Conservation (phyloP, 768 basidiomycete species). For the Pholiota molesta region DNA sequence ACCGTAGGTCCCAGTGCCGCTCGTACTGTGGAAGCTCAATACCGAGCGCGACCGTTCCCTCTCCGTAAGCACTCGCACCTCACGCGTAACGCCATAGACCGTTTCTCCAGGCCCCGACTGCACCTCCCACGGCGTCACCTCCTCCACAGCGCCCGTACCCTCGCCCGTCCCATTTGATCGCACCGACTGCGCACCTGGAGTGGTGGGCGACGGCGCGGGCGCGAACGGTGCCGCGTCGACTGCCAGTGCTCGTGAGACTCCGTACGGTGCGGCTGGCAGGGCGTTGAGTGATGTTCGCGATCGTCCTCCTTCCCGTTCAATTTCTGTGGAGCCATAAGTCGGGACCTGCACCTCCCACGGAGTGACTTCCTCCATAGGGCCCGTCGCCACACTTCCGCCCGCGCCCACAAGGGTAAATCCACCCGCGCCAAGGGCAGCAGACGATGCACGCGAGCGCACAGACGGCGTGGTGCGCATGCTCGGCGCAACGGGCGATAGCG, state of each 20-base stretch:
- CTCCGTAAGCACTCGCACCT: background rate
- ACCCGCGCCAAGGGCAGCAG: background rate
- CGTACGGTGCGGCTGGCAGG: background rate
- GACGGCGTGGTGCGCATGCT: background rate
- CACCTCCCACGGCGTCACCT: constrained; percentile 22
- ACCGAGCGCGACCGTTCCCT: background rate
- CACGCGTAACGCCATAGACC: constrained; percentile 3
- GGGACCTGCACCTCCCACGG: constrained; percentile 11
- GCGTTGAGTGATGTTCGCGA: too few species aligned
- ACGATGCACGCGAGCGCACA: background rate
- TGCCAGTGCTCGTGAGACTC: background rate
- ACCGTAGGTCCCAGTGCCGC: background rate
- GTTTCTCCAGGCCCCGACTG: constrained; percentile 9
- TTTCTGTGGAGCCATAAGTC: background rate
- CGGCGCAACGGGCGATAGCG: background rate
- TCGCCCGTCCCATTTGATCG: background rate
- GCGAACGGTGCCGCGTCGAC: background rate
- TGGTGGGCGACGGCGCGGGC: background rate
- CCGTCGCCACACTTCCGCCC: constrained; percentile 10
- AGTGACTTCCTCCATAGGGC: constrained; percentile 21
- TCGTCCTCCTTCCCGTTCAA: background rate
- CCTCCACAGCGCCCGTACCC: constrained; percentile 13
- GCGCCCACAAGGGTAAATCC: background rate
- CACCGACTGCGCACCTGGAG: constrained; percentile 4
- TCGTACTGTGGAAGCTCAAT: background rate